phyloP scores from a whole-genome alignment of 345 rosid genomes.

The Syzygium aqueum region DNA sequence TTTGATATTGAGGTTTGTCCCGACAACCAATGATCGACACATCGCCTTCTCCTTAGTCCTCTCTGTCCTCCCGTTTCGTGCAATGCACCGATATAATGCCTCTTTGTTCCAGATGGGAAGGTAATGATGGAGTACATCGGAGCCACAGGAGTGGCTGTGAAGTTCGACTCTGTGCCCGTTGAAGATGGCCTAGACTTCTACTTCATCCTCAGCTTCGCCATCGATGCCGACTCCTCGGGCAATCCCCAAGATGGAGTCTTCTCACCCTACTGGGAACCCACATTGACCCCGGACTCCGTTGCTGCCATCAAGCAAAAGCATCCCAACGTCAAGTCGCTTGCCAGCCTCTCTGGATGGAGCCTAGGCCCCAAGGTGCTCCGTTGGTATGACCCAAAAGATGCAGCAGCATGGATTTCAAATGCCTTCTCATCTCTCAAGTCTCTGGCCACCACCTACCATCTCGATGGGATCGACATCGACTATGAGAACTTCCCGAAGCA shows the following conservation, averaged over 20 bases:
- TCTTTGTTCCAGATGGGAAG: constrained; percentile 24
- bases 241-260: constrained; percentile 29
- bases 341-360: constrained; percentile 55
- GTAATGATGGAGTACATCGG: constrained; percentile 69
- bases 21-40: not conserved
- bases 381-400: constrained; percentile 33
- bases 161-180: constrained; percentile 27
- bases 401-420: constrained; percentile 30
- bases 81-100: not conserved
- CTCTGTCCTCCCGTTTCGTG: not conserved
- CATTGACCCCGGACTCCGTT: constrained; percentile 22
- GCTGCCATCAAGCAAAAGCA: constrained; percentile 16
- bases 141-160: constrained; percentile 27
- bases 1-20: not conserved
- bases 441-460: constrained; percentile 22
- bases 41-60: not conserved
- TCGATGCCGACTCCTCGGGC: constrained; percentile 33
- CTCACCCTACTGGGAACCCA: constrained; percentile 31
- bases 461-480: constrained; percentile 52
- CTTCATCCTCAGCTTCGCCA: constrained; percentile 43
- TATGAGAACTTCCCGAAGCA: constrained; percentile 28
- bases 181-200: constrained; percentile 29
- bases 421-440: constrained; percentile 32
- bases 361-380: constrained; percentile 21
- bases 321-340: constrained; percentile 33